These are phyloP conservation scores for Dendrobium officinale DNA, from an alignment of 106 monocot species.

Conservation along the genomic window DNA sequence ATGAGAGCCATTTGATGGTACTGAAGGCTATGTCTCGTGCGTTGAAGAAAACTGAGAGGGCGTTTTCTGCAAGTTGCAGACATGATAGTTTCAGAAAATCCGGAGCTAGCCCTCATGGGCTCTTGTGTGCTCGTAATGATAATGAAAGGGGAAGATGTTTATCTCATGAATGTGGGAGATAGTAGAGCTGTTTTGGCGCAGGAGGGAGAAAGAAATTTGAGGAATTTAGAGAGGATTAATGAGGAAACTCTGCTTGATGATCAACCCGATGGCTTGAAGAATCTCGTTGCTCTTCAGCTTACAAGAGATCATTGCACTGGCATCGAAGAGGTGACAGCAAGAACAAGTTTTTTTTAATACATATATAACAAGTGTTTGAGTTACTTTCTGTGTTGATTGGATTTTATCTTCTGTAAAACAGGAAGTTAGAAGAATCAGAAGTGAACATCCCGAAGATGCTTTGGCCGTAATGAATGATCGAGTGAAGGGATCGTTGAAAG, in stretches of 20 bases:
- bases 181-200: slow-evolving; percentile 52
- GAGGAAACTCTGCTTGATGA: slow-evolving; percentile 21
- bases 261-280: slow-evolving; percentile 6
- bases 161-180: slow-evolving; percentile 72
- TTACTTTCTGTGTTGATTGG: background rate
- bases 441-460: slow-evolving; percentile 29
- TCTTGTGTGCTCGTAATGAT: slow-evolving; percentile 63
- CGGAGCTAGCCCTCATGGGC: slow-evolving; percentile 62
- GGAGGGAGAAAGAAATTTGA: background rate
- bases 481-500: slow-evolving; percentile 52
- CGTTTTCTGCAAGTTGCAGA: slow-evolving; percentile 40
- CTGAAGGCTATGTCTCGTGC: slow-evolving; percentile 41
- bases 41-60: slow-evolving; percentile 46
- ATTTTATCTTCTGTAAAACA: slow-evolving; percentile 4
- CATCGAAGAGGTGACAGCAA: slow-evolving; percentile 30
- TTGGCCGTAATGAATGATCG: slow-evolving; percentile 30
- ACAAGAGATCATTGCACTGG: slow-evolving; percentile 54
- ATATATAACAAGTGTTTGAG: background rate
- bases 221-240: slow-evolving; percentile 20
- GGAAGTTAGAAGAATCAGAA: slow-evolving; percentile 27
- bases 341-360: background rate
- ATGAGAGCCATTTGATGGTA: slow-evolving; percentile 1
- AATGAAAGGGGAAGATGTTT: slow-evolving; percentile 61
- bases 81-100: slow-evolving; percentile 30
- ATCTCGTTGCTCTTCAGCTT: slow-evolving; percentile 35